A percentile compares a stretch with the other conserved stretches of the same genome.
phyloP scores from a whole-genome alignment of 2,329 filamentous ascomycete genomes.

The Neurospora sp. region DNA sequence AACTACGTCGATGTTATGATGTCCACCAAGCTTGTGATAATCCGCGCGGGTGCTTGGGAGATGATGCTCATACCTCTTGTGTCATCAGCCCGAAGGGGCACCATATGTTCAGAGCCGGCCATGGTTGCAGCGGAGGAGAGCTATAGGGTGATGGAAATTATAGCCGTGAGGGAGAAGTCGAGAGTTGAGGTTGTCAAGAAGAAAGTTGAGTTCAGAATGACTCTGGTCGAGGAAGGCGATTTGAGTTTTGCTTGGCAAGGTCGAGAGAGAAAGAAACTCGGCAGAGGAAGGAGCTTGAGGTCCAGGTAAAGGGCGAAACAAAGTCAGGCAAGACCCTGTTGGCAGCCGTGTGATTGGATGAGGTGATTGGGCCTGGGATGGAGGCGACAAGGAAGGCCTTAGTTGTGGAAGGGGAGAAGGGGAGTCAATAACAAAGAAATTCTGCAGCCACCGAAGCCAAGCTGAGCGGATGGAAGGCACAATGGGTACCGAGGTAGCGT shows the following conservation, averaged over 20 bases:
- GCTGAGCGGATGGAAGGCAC: background rate
- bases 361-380: background rate
- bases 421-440: conserved; percentile 4
- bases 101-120: conserved; percentile 29
- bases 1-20: background rate
- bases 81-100: conserved; percentile 35
- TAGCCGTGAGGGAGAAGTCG: background rate
- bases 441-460: conserved; percentile 1
- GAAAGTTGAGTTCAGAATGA: background rate
- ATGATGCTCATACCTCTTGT: conserved; percentile 22
- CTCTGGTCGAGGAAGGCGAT: background rate
- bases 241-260: background rate
- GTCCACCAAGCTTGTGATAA: background rate
- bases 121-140: conserved; percentile 19
- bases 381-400: conserved; percentile 1
- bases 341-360: background rate
- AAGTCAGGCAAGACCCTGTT: background rate
- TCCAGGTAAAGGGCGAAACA: background rate
- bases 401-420: conserved; percentile 1
- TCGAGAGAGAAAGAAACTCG: background rate
- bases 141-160: background rate
- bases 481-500: background rate
- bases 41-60: background rate
- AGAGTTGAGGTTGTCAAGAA: background rate
- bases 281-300: conserved; percentile 3